A percentile compares a stretch with the other conserved stretches of the same genome.
Conservation (phyloP, 164 flowering plant species). For the Chimonanthus praecox region DNA sequence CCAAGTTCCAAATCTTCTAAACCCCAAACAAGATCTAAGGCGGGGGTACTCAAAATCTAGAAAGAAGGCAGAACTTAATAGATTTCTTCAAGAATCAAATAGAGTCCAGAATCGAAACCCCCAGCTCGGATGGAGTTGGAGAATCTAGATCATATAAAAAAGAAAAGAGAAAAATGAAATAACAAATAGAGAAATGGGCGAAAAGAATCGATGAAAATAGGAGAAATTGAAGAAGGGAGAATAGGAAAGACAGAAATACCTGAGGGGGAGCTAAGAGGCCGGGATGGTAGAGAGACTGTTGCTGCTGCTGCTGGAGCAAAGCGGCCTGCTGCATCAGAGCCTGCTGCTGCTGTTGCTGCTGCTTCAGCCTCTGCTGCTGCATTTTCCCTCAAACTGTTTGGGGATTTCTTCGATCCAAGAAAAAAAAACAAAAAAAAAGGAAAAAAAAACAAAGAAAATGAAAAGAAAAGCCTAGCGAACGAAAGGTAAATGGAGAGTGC, state of each 20-base stretch:
- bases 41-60: too few relatives aligned
- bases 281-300: constrained; percentile 51
- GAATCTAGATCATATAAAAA: not conserved
- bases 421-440: constrained; percentile 1
- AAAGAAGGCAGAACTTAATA: too few relatives aligned
- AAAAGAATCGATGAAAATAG: not conserved
- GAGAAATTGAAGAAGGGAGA: not conserved
- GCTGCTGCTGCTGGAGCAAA: constrained; percentile 28
- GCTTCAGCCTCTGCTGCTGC: constrained; percentile 46
- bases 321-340: constrained; percentile 54
- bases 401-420: not conserved
- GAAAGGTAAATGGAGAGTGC: not conserved
- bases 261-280: constrained; percentile 55
- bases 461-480: too few relatives aligned
- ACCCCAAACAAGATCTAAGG: not conserved
- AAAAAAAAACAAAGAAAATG: not conserved
- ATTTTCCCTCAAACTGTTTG: constrained; percentile 8
- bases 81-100: not conserved
- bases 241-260: constrained; percentile 19
- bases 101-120: not conserved
- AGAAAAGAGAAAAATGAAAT: not conserved
- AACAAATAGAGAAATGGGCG: not conserved
- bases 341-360: constrained; percentile 46
- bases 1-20: not conserved
- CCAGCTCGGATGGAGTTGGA: not conserved